A percentile compares a stretch with the other conserved stretches of the same genome.
Evolutionary conservation across 83 land plant genomes (phyloP).

Genomic region (Diphasiastrum complanatum): DNA sequence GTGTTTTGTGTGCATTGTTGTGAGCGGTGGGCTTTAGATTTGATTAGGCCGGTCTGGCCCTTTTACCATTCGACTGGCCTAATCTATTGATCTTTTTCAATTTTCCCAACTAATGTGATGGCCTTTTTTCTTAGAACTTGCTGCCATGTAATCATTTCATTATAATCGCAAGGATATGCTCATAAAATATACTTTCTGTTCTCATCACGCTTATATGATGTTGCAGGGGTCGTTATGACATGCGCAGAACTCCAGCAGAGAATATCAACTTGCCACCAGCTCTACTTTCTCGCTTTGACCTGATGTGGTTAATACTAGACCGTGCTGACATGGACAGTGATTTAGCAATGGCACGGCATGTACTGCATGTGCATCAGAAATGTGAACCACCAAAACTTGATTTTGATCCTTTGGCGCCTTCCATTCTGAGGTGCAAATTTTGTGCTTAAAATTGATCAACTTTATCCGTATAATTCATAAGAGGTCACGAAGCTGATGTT

Average conservation of each 20-base stretch:
- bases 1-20: too few relatives aligned
- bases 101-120: too few relatives aligned
- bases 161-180: neutral
- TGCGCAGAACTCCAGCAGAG: conserved; percentile 96
- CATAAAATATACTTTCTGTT: neutral
- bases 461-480: too few relatives aligned
- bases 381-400: conserved; percentile 77
- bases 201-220: neutral
- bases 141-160: too few relatives aligned
- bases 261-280: conserved; percentile 98
- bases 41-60: too few relatives aligned
- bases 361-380: conserved; percentile 74
- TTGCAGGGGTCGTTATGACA: conserved; percentile 93
- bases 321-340: conserved; percentile 93
- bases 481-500: too few relatives aligned
- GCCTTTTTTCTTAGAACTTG: neutral
- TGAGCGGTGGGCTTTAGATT: too few relatives aligned
- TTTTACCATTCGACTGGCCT: too few relatives aligned
- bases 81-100: too few relatives aligned
- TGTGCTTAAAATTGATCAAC: too few relatives aligned
- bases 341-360: conserved; percentile 90
- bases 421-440: conserved; percentile 60
- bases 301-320: conserved; percentile 90
- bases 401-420: conserved; percentile 81
- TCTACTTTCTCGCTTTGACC: conserved; percentile 84